Base-by-base conservation (phyloP, 2,329 filamentous ascomycete species). In the Xylariales sp. region DNA sequence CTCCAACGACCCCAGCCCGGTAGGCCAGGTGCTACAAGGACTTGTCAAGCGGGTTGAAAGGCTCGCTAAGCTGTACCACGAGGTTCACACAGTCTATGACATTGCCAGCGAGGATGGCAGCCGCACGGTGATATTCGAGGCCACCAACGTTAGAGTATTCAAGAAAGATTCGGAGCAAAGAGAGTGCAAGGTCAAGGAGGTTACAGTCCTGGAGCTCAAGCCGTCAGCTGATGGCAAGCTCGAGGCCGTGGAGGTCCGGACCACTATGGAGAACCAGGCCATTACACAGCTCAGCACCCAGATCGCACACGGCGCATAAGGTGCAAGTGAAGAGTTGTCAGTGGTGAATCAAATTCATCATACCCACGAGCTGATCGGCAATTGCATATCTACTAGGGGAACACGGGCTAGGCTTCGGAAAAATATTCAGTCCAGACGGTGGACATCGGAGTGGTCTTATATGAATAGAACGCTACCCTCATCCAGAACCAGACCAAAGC, bases 111-210 rank as follows among this genome's bases (percentile, higher is more conserved):
- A 24, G 28, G 38, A 40, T 16, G 38, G 38, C 28, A 40, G 16
- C 28, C 38, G 20, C 38, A 40, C 38, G 19, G 38, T 40, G 19
- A 40, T 40, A 19, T 40, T 40, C 19, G 38, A 40, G 29, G 28
- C 28, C n/a, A 16, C 25, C 38, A 40, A 40, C 38, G 27, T 14
- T 20, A 14, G 38, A 14, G 29, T 33, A n/a, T 25, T 40, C 19
- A 40, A 40, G 38, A 40, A 40, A 15, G 38, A 40, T 21, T 29
- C 38, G 11, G 16, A 15, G 12, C 11, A 14, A 18, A 32, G 24
- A 4, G 38, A 40, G 20, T 19, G 24, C 28, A 32, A 27, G 28
- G 38, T 28, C 38, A 40, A 40, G 38, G 38, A 40, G 38, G 38
- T 40, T 16, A 40, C 38, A 19, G 19, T 33, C 20, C 14, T 40